Evolutionary conservation across 805 yeast species (phyloP).

Genomic region (Candida sanyiensis): DNA sequence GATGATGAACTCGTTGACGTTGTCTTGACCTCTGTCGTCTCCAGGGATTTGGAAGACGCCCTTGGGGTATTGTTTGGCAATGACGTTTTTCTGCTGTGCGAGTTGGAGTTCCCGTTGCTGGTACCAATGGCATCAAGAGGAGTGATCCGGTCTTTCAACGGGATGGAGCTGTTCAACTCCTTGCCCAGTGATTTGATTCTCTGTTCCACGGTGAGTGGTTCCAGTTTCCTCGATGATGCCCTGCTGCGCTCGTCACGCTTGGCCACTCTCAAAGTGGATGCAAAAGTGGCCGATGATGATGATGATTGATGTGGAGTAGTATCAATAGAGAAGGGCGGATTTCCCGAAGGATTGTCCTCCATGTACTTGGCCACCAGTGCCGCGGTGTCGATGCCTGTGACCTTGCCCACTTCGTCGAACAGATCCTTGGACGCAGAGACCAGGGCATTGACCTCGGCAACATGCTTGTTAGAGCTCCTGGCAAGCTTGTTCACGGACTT

Average conservation of each 20-base stretch:
- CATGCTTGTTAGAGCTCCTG: conserved; percentile 40
- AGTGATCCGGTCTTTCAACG: conserved; percentile 17
- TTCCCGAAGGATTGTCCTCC: conserved; percentile 13
- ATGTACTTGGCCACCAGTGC: conserved; percentile 26
- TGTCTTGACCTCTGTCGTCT: background rate
- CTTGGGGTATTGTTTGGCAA: too few relatives aligned
- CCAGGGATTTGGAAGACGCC: too few relatives aligned
- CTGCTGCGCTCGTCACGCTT: conserved; percentile 4
- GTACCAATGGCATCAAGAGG: conserved; percentile 9
- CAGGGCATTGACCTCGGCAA: conserved; percentile 40
- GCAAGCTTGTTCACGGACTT: conserved; percentile 41
- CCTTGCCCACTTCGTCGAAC: conserved; percentile 35
- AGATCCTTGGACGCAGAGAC: conserved; percentile 43
- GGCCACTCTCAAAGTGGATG: conserved; percentile 1
- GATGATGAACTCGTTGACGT: conserved; percentile 1
- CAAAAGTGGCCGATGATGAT: background rate
- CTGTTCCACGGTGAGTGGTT: conserved; percentile 14
- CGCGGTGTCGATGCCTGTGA: conserved; percentile 25
- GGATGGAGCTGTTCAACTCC: conserved; percentile 21
- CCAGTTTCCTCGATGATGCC: background rate
- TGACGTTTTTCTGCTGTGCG: background rate
- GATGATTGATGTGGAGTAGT: conserved; percentile 1
- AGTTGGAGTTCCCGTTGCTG: background rate
- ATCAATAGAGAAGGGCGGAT: conserved; percentile 16
- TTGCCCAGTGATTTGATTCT: conserved; percentile 19